Percentiles rank a stretch among this genome's conserved stretches.
These are phyloP conservation scores for Wickerhamiella infanticola DNA, from an alignment of 1,139 yeast species.

Conservation along the genomic window DNA sequence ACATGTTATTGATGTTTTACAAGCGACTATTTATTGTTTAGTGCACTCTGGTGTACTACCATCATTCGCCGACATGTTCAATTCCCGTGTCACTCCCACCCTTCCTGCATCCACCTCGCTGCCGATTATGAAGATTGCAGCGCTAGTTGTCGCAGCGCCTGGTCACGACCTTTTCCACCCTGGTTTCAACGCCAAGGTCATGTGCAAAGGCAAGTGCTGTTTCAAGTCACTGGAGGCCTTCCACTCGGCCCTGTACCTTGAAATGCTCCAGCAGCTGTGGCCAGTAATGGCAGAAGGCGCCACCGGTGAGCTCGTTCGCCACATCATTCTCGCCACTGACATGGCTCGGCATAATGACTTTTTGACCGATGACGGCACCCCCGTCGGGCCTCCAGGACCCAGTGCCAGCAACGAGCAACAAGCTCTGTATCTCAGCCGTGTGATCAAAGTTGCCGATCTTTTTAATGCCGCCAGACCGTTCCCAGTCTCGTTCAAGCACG, in stretches of 20 bases:
- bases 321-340: constrained; percentile 67
- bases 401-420: constrained; percentile 3
- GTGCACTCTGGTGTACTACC: constrained; percentile 18
- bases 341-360: constrained; percentile 83
- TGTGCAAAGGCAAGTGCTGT: constrained; percentile 43
- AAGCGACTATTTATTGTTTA: constrained; percentile 53
- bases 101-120: neutral
- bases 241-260: constrained; percentile 60
- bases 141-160: constrained; percentile 62
- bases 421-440: constrained; percentile 41
- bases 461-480: constrained; percentile 79
- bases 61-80: neutral
- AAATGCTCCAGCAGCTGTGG: constrained; percentile 47
- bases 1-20: constrained; percentile 91
- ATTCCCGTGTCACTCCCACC: neutral
- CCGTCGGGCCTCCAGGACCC: constrained; percentile 7
- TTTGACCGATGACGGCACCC: constrained; percentile 24
- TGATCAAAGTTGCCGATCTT: constrained; percentile 87
- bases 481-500: constrained; percentile 73
- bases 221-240: constrained; percentile 68
- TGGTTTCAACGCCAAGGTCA: constrained; percentile 70
- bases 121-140: constrained; percentile 12
- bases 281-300: constrained; percentile 27
- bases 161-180: constrained; percentile 98
- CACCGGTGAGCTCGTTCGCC: constrained; percentile 16